Evolutionary conservation across 805 yeast species (phyloP).

Genomic region (Kuraishia ogatae): DNA sequence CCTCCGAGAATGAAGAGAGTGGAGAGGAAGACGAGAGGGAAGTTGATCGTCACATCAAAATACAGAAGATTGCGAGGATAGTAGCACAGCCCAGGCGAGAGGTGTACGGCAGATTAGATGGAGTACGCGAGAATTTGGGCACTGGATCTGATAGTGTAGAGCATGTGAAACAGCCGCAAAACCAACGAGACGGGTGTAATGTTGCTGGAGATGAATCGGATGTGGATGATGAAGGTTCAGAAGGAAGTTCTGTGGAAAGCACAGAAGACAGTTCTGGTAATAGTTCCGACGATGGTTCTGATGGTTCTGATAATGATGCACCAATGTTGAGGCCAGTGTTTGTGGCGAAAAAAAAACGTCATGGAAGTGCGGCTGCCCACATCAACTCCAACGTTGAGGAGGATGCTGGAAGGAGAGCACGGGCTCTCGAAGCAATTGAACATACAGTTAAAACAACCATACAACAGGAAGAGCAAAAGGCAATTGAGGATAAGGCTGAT

Average conservation of each 20-base stretch:
- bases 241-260: constrained; percentile 2
- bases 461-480: constrained; percentile 15
- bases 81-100: not conserved
- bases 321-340: constrained; percentile 16
- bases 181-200: not conserved
- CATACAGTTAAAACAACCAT: constrained; percentile 12
- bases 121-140: not conserved
- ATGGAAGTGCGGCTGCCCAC: not conserved
- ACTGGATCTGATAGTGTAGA: not conserved
- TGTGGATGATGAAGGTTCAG: constrained; percentile 5
- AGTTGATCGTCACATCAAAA: not conserved
- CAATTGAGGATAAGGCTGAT: constrained; percentile 10
- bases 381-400: not conserved
- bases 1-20: not conserved
- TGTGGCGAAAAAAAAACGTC: constrained; percentile 8
- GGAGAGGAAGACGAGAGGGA: not conserved
- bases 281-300: constrained; percentile 5
- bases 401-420: constrained; percentile 6
- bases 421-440: constrained; percentile 17
- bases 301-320: constrained; percentile 7
- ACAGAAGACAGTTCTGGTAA: constrained; percentile 1
- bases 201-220: constrained; percentile 5
- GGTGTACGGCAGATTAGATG: not conserved
- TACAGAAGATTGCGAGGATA: not conserved
- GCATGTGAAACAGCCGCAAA: too few relatives aligned